phyloP scores from a whole-genome alignment of 106 monocot species.

The Platanthera guangdongensis region DNA sequence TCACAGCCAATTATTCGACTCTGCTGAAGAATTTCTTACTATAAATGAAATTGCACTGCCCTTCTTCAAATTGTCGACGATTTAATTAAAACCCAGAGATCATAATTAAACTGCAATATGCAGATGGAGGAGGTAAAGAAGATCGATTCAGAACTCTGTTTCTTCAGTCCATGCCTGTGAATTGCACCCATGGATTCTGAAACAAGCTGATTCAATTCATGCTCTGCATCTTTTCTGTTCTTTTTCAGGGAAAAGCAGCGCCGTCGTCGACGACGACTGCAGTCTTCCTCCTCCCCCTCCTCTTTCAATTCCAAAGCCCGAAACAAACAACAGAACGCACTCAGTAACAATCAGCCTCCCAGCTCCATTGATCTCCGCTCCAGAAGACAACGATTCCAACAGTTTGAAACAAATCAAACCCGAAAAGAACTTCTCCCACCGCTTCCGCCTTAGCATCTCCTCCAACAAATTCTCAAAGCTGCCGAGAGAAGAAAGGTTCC shows the following conservation, averaged over 20 bases:
- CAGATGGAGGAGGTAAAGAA: neutral
- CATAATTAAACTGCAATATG: neutral
- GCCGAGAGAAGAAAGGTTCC: neutral
- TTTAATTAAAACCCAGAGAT: neutral
- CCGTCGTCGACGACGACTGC: neutral
- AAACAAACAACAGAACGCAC: neutral
- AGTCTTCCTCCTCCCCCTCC: neutral
- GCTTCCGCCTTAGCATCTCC: neutral
- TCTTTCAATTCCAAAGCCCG: neutral
- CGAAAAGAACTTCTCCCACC: neutral
- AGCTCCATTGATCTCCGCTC: neutral
- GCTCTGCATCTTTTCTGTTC: neutral
- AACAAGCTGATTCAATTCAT: neutral
- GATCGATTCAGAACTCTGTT: neutral
- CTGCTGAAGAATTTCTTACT: neutral
- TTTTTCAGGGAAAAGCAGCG: neutral
- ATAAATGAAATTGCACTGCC: neutral
- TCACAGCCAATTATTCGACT: neutral
- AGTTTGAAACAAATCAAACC: neutral
- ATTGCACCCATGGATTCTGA: neutral
- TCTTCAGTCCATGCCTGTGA: neutral
- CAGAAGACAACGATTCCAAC: neutral
- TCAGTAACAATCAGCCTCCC: neutral
- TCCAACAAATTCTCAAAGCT: neutral
- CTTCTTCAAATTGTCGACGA: neutral